Base-by-base conservation (phyloP, 2,329 filamentous ascomycete species). In the Grosmannia serpens region DNA sequence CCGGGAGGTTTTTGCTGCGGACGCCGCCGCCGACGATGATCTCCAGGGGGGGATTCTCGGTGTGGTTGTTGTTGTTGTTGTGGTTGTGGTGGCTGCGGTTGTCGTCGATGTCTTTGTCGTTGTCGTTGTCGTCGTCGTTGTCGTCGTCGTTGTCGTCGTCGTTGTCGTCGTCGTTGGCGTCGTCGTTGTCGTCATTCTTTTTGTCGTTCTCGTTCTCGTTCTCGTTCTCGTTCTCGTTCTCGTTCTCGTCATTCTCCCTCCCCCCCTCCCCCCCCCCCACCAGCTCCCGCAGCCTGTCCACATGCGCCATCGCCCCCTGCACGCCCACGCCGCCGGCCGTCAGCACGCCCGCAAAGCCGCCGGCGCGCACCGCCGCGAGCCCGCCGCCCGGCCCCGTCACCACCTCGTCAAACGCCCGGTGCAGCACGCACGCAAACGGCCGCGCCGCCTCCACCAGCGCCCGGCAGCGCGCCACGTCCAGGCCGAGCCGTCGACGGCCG, bases 381-480 rank as follows among this genome's bases (percentile, higher is more conserved):
- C 9, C 27, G 44, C n/a, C 41, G 41, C 27, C 15, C 7, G 27
- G 35, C 3, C 11, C 17, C 3, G 27, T 35, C 17, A 78, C 63
- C 13, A 81, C 68, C 22, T 73, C 69, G 64, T 84, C 81, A 59
- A 81, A 81, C 2, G 81, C 81, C 20, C 81, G 75, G 66, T 82
- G 80, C 61, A 83, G 78, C n/a, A 80, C 73, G 62, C 75, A 77
- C 20, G 66, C 67, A 35, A 73, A 73, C 2, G 75, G 77, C 8
- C 61, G 64, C 0, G 79, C 75, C 17, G 70, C 66, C 2, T 63
- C 47, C 1, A 80, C 69, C 4, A 84, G 73, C 56, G 63, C 62
- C 2, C 38, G 56, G 64, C 75, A 79, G 51, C 70, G 64, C n/a
- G 66, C 62, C 8, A 64, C 62, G 62, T 83, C 75, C n/a, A 82